These are phyloP conservation scores for Diphasiastrum complanatum DNA, from an alignment of 83 land plant species.

Conservation along the genomic window DNA sequence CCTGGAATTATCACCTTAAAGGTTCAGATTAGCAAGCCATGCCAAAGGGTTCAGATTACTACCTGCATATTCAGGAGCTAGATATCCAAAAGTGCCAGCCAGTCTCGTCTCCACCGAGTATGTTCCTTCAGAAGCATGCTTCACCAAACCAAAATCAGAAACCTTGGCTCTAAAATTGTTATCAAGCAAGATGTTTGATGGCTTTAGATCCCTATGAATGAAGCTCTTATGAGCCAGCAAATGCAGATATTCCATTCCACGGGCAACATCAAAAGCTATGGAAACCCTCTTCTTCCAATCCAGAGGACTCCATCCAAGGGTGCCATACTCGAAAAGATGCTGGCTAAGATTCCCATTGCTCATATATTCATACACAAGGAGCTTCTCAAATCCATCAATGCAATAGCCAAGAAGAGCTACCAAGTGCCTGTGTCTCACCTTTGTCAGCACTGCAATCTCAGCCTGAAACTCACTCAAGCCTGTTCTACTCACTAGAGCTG, in stretches of 20 bases:
- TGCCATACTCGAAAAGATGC: conserved; percentile 2
- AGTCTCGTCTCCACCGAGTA: conserved; percentile 4
- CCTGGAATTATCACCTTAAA: too few species aligned
- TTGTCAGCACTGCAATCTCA: conserved; percentile 1
- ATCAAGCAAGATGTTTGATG: too few species aligned
- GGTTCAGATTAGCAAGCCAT: too few species aligned
- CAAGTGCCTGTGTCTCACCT: not conserved
- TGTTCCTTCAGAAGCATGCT: not conserved
- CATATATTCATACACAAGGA: too few species aligned
- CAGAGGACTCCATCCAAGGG: not conserved
- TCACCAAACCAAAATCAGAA: conserved; percentile 1
- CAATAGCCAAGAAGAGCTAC: too few species aligned
- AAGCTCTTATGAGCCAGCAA: not conserved
- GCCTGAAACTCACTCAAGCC: conserved; percentile 1
- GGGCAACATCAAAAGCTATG: not conserved
- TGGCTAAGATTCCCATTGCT: not conserved
- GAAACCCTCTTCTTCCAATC: not conserved
- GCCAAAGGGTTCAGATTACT: too few species aligned
- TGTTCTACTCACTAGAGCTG: not conserved
- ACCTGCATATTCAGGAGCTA: too few species aligned
- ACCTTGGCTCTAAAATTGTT: not conserved
- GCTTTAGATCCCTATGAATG: too few species aligned
- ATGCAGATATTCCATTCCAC: not conserved
- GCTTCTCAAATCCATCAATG: too few species aligned
- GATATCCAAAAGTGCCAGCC: too few species aligned